Conservation (phyloP, 2,329 filamentous ascomycete genomes). For the Pseudocercospora musae region DNA sequence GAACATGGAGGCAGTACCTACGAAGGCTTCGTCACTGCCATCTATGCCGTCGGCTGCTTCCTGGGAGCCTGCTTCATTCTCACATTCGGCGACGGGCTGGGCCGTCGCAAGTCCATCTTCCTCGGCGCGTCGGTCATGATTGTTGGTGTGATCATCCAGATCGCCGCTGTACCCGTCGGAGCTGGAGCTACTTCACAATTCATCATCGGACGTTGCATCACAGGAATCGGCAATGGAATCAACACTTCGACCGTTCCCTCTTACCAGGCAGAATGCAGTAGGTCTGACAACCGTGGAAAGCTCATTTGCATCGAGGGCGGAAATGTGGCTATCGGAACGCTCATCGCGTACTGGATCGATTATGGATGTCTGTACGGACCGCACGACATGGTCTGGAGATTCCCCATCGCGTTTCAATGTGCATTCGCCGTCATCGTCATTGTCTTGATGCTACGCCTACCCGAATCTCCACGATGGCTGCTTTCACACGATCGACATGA, state of each 20-base stretch:
- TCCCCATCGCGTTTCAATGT: constrained; percentile 54
- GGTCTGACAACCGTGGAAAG: constrained; percentile 57
- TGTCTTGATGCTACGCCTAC: constrained; percentile 43
- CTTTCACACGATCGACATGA: constrained; percentile 45
- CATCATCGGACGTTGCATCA: constrained; percentile 52
- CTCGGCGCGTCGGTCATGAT: constrained; percentile 43
- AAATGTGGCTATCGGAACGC: constrained; percentile 50
- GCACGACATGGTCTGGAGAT: constrained; percentile 46
- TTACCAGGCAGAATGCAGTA: constrained; percentile 54
- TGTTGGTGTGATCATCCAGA: constrained; percentile 42
- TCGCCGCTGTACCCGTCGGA: constrained; percentile 30
- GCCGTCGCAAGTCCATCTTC: constrained; percentile 44
- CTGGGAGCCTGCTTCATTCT: constrained; percentile 41
- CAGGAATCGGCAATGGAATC: constrained; percentile 55
- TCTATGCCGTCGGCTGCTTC: constrained; percentile 51
- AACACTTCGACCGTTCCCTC: constrained; percentile 55
- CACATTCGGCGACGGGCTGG: constrained; percentile 40
- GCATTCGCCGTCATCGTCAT: constrained; percentile 48
- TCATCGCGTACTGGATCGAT: constrained; percentile 53
- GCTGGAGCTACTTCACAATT: constrained; percentile 46
- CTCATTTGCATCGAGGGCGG: constrained; percentile 60
- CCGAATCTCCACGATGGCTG: constrained; percentile 47
- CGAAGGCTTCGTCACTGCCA: constrained; percentile 50
- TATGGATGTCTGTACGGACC: constrained; percentile 43
- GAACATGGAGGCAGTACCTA: constrained; percentile 42